Evolutionary conservation across 2,329 filamentous ascomycete genomes (phyloP).

Genomic region (Colletotrichum filicis): DNA sequence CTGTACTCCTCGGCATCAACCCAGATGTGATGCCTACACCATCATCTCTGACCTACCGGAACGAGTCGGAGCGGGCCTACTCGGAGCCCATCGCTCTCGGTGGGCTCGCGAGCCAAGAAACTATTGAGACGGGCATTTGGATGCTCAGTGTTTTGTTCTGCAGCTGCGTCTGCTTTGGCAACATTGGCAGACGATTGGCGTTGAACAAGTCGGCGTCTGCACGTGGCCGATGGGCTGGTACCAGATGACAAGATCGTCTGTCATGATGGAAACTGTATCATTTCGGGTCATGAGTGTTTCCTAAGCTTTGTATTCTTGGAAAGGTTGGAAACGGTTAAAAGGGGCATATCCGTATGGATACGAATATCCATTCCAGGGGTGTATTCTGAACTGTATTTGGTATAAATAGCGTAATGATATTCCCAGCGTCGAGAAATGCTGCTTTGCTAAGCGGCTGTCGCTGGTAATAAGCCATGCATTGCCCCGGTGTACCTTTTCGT

Average conservation of each 20-base stretch:
- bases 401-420: background rate
- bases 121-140: conserved; percentile 83
- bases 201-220: conserved; percentile 55
- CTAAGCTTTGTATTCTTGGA: background rate
- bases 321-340: background rate
- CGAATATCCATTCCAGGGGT: background rate
- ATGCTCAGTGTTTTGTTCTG: conserved; percentile 94
- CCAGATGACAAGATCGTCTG: conserved; percentile 13
- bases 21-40: conserved; percentile 82
- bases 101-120: conserved; percentile 70
- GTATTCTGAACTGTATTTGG: background rate
- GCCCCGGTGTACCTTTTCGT: background rate
- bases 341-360: background rate
- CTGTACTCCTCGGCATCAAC: conserved; percentile 78
- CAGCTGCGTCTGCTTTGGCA: conserved; percentile 95
- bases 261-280: background rate
- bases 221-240: conserved; percentile 54
- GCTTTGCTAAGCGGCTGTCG: background rate
- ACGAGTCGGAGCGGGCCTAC: conserved; percentile 36
- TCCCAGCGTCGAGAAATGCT: background rate
- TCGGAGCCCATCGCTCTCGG: conserved; percentile 53
- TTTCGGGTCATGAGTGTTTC: background rate
- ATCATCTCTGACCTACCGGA: conserved; percentile 51
- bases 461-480: background rate
- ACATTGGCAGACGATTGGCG: conserved; percentile 87